phyloP scores from a whole-genome alignment of 2,329 filamentous ascomycete genomes.

The Basipetospora chlamydospora region DNA sequence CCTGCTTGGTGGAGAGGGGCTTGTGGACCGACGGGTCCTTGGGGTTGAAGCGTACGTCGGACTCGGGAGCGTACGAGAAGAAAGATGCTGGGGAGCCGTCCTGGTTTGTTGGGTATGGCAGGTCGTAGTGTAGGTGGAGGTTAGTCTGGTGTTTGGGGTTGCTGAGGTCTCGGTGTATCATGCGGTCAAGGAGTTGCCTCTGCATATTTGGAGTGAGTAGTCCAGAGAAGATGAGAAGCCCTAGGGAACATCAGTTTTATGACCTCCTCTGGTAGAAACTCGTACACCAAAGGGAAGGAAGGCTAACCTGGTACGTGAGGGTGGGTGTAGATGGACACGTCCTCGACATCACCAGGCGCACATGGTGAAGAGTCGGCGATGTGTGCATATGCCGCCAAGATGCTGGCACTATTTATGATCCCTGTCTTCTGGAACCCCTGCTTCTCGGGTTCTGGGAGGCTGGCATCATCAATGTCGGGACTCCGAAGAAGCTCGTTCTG shows the following conservation, averaged over 20 bases:
- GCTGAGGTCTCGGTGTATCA: slow-evolving; percentile 66
- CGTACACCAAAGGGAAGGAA: no score
- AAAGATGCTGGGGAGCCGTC: slow-evolving; percentile 26
- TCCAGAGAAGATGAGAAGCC: slow-evolving; percentile 63
- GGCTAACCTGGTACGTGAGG: slow-evolving; percentile 51
- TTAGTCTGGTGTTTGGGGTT: slow-evolving; percentile 71
- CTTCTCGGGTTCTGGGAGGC: slow-evolving; percentile 21
- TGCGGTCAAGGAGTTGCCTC: slow-evolving; percentile 49
- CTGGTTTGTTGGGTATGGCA: slow-evolving; percentile 38
- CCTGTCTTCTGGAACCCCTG: slow-evolving; percentile 30
- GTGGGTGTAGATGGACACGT: slow-evolving; percentile 46
- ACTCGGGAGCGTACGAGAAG: slow-evolving; percentile 34
- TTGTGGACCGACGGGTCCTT: slow-evolving; percentile 64
- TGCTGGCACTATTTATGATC: slow-evolving; percentile 24
- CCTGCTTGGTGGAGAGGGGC: slow-evolving; percentile 51
- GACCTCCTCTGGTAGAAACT: no score
- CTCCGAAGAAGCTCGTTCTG: slow-evolving; percentile 34
- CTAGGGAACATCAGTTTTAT: no score
- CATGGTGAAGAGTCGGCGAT: slow-evolving; percentile 20
- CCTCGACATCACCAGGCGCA: slow-evolving; percentile 16
- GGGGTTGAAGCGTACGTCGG: slow-evolving; percentile 44
- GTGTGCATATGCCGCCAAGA: slow-evolving; percentile 28
- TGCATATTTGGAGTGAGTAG: slow-evolving; percentile 60
- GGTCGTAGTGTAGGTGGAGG: slow-evolving; percentile 66
- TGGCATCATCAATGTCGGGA: slow-evolving; percentile 36